Percentiles rank a stretch among this genome's conserved stretches.
Conservation (phyloP, 192 early-diverging fungal genomes). For the Backusella psychrophila region DNA sequence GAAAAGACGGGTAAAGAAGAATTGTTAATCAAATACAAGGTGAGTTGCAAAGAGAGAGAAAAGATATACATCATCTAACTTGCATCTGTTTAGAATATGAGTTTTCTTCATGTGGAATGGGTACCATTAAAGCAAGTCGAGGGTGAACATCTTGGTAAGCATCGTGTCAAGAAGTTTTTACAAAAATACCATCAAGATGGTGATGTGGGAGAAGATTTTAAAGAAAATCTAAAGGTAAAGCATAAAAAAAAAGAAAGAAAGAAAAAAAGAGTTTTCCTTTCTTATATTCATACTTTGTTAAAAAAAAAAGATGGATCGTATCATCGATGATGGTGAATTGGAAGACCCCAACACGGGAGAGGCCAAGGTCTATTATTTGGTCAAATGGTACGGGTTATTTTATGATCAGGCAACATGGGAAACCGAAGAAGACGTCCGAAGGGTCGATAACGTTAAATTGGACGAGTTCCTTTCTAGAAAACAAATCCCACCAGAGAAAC, state of each 20-base stretch:
- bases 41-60: conserved; percentile 16
- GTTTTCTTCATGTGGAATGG: conserved; percentile 76
- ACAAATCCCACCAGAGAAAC: conserved; percentile 52
- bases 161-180: conserved; percentile 73
- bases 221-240: conserved; percentile 55
- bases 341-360: conserved; percentile 35
- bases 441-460: conserved; percentile 56
- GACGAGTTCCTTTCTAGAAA: conserved; percentile 63
- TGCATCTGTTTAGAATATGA: conserved; percentile 44
- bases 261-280: not conserved
- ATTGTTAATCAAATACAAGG: conserved; percentile 81
- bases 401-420: conserved; percentile 83
- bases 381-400: conserved; percentile 71
- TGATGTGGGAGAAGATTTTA: conserved; percentile 61
- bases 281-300: not conserved
- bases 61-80: not conserved
- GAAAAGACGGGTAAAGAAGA: conserved; percentile 50
- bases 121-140: conserved; percentile 48
- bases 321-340: conserved; percentile 82
- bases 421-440: conserved; percentile 41
- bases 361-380: conserved; percentile 63
- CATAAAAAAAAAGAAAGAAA: not conserved
- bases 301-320: conserved; percentile 61
- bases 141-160: conserved; percentile 59
- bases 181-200: conserved; percentile 57